A percentile compares a stretch with the other conserved stretches of the same genome.
Conservation (phyloP, 108 stramenopile genomes). For the Discostella pseudostelligera region DNA sequence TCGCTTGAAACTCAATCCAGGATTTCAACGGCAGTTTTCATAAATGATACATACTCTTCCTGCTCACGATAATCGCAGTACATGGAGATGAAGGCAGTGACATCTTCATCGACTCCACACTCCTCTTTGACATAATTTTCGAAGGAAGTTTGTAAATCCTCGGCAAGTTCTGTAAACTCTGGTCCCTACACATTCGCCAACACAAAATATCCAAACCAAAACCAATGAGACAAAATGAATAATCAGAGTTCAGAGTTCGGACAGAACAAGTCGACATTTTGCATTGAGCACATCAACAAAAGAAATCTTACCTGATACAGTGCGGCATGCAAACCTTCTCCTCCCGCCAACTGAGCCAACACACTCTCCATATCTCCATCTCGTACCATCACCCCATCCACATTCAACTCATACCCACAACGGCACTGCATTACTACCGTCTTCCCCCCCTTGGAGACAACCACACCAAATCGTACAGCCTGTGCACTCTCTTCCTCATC, state of each 20-base stretch:
- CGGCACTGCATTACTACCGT: conserved; percentile 62
- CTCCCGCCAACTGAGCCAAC: conserved; percentile 23
- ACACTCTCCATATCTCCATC: conserved; percentile 44
- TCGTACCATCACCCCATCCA: conserved; percentile 57
- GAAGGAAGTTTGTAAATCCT: conserved; percentile 69
- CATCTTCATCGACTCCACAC: conserved; percentile 61
- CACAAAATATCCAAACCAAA: neutral
- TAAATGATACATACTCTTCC: conserved; percentile 41
- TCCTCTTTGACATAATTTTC: conserved; percentile 55
- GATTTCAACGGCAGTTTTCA: conserved; percentile 36
- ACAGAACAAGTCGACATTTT: neutral
- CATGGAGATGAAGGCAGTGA: conserved; percentile 74
- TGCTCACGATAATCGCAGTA: conserved; percentile 78
- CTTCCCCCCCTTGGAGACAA: conserved; percentile 71
- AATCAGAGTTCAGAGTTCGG: neutral
- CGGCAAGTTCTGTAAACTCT: conserved; percentile 72
- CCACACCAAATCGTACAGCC: conserved; percentile 69
- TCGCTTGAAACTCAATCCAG: conserved; percentile 7
- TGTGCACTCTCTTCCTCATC: conserved; percentile 48
- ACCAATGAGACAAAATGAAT: neutral
- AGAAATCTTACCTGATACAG: conserved; percentile 50
- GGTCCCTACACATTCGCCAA: conserved; percentile 48
- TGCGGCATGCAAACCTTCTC: conserved; percentile 33
- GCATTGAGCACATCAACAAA: neutral
- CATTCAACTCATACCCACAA: conserved; percentile 37